Base-by-base conservation (phyloP, 176 grass and related monocot species). In the Avena insularis region DNA sequence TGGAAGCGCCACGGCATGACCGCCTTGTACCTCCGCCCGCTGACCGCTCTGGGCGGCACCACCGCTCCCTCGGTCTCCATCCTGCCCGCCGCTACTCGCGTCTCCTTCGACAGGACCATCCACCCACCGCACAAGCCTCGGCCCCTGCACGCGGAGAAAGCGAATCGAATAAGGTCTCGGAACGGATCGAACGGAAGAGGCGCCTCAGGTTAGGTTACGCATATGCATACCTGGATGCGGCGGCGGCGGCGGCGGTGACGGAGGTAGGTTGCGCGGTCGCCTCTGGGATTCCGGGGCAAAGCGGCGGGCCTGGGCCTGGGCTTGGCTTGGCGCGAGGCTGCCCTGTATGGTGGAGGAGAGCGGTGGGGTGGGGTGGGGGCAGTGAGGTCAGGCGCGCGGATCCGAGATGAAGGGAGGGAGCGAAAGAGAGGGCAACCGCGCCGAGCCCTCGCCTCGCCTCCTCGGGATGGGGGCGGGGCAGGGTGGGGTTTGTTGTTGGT, bases 1-100 rank as follows among this genome's bases (percentile, higher is more conserved):
- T 82, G 86, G 90, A 91, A 91, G 45, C 90, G 90, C 90, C 90
- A 91, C 10, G 83, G 2, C 56, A 15, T 35, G 56, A 86, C 13
- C 47, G 66, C 83, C 79, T 91, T 91, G 83, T 72, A 77, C 78
- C 83, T 85, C 90, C 47, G 78, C 71, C 17, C 23, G 35, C 86
- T 73, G 46, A 11, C 8, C 71, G 71, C 23, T 78, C 78, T 71
- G 33, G 64, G 78, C 21, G 64, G 63, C 23, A 78, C 46, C 54
- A 0, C 71, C 83, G 51, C 38, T 17, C 40, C 40, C 76, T n/a
- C 85, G 49, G 15, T 21, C 63, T 85, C 82, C 90, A 88, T 91
- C 90, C 12, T 46, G 21, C 49, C 27, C 15, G 38, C 8, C 62
- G 25, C 62, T 9, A 13, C 61, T 13, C 4, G 23, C 15, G 10